phyloP scores from a whole-genome alignment of 441 rosid species.

The Gossypium gossypioides region DNA sequence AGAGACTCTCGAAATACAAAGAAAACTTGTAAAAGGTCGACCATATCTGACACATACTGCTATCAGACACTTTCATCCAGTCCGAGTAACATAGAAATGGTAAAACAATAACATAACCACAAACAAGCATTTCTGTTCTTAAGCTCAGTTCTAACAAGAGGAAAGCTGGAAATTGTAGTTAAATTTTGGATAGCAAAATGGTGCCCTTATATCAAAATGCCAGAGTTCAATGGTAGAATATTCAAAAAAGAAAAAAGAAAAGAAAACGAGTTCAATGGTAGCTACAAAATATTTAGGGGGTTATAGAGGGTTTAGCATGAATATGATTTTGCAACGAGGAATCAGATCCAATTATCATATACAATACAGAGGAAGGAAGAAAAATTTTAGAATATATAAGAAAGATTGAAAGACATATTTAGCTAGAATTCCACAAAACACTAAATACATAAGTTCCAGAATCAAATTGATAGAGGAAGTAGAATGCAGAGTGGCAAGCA shows the following conservation, averaged over 20 bases:
- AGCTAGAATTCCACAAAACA: neutral
- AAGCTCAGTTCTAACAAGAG: neutral
- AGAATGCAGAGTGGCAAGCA: neutral
- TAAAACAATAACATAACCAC: neutral
- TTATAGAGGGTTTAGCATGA: neutral
- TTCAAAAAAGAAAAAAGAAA: neutral
- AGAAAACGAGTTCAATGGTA: too few relatives aligned
- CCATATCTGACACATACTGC: too few relatives aligned
- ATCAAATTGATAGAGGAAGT: neutral
- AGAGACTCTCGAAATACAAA: too few relatives aligned
- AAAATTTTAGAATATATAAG: neutral
- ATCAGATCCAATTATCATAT: neutral
- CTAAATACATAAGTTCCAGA: neutral
- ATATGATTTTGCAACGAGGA: neutral
- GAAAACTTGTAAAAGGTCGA: too few relatives aligned
- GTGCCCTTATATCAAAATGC: neutral
- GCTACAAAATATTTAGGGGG: too few relatives aligned
- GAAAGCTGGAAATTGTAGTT: neutral
- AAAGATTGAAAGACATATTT: neutral
- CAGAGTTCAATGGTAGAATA: neutral
- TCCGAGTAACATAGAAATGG: too few relatives aligned
- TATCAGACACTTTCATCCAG: too few relatives aligned
- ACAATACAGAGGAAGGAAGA: neutral
- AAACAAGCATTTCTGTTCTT: neutral
- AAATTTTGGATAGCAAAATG: neutral